Base-by-base conservation (phyloP, 805 yeast genomes). In the Monosporozyma servazzii region DNA sequence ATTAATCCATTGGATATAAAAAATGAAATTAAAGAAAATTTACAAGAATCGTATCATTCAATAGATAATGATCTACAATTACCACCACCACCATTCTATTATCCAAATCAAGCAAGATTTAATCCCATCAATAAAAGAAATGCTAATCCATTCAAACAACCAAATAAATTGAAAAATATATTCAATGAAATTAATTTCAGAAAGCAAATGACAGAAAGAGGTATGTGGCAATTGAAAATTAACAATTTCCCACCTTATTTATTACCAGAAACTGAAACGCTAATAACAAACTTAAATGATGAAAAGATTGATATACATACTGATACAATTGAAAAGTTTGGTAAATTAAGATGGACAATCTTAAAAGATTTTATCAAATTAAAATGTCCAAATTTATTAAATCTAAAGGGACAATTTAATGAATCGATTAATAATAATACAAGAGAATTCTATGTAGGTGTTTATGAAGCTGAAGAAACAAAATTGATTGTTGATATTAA, bases 301-400 rank as follows among this genome's bases (percentile, higher is more conserved):
- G 20, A 41, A 33, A 7, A 17, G 21, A 30, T 48, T 42, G 56
- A 49, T 39, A 39, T 55, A 7, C 53, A 50, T 10, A 64, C 65
- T 9, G 55, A 58, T 27, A 56, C 58, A 30, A 55, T 65, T 21
- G 66, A 63, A 15, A 58, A 55, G 45, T 65, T 50, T 51, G 63
- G 64, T 9, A 64, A 65, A 47, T 53, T 66, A 7, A 60, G 66
- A 50, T 72, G 75, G 75, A 67, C 64, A 13, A 66, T 68, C 1
- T 49, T 72, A 17, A 71, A 71, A 54, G 76, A 72, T 53, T 65
- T 62, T 42, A 58, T 72, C 11, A 66, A 70, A 48, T 51, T 61
- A 37, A 65, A 64, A 48, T 66, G 69, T 50, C 65, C 65, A 15
- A 58, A 54, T 37, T 53, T 64, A 48, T 47, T 65, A 25, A 57